phyloP scores from a whole-genome alignment of 2,329 filamentous ascomycete genomes.

The Aspergillus pseudonomiae region DNA sequence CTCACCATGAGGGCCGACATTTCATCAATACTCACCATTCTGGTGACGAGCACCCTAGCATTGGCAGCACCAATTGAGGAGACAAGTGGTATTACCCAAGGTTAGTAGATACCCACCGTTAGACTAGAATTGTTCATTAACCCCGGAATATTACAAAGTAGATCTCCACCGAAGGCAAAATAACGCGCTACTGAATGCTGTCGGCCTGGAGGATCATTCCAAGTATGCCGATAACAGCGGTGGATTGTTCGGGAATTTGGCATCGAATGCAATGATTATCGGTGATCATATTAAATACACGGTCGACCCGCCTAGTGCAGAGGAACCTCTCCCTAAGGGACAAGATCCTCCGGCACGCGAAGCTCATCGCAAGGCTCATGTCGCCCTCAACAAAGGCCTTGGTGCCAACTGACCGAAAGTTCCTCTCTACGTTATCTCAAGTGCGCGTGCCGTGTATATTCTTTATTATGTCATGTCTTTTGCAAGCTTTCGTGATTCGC shows the following conservation, averaged over 20 bases:
- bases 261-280: neutral
- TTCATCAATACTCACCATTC: neutral
- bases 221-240: conserved; percentile 1
- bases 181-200: neutral
- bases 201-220: neutral
- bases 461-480: neutral
- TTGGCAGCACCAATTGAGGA: neutral
- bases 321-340: neutral
- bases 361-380: conserved; percentile 5
- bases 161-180: neutral
- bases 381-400: neutral
- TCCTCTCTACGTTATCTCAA: neutral
- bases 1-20: neutral
- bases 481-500: neutral
- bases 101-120: neutral
- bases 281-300: conserved; percentile 3
- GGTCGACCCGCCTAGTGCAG: neutral
- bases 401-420: neutral
- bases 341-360: neutral
- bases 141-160: neutral
- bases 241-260: neutral
- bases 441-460: neutral
- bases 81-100: neutral
- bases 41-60: neutral
- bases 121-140: neutral